Evolutionary conservation across 106 monocot genomes (phyloP), one percentile per base, ranked within the genome.

Genomic region (Gastrodia elata): DNA sequence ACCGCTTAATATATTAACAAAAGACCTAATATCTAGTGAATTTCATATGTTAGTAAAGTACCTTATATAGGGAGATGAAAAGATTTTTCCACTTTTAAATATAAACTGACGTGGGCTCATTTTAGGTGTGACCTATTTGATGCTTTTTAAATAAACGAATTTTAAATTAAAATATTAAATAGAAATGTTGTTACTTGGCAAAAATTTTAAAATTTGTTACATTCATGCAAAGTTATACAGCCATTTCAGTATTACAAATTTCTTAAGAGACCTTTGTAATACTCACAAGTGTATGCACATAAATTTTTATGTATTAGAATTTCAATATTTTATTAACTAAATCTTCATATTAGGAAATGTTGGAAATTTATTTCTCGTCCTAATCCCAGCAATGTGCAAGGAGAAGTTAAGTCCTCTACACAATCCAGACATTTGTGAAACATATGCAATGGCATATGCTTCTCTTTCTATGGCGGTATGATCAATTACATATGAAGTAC

Each of bases 391-490:
- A 46, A 80, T 92, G 33, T 92, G 91, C 64, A 86, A 88, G 73
- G 91, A 92, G 75, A 86, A 78, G 80, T 88, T 83, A 55, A 92
- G 88, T 67, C 88, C 88, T 20, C 79, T 92, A 72, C 88, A 88
- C 70, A 76, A 44, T 74, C 80, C 77, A 56, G 82, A 84, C 74
- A 71, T 74, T 70, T 92, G 91, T 71, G 68, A 58, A 42, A 82
- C 80, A 20, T 84, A 84, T 81, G 91, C 81, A 38, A 40, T 88
- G 70, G 80, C 79, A 44, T 92, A 92, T 79, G 79, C 78, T 43
- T 92, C 91, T 72, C 88, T 92, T 44, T 92, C 91, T 18, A 79
- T 92, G 88, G 91, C 88, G 40, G 91, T 92, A 82, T 82, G 85
- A 73, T n/a, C 46, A 49, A 34, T 48, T 14, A 69, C 24, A 24